These are phyloP conservation scores for Chimonanthus praecox DNA, from an alignment of 164 flowering plant species.

Conservation along the genomic window DNA sequence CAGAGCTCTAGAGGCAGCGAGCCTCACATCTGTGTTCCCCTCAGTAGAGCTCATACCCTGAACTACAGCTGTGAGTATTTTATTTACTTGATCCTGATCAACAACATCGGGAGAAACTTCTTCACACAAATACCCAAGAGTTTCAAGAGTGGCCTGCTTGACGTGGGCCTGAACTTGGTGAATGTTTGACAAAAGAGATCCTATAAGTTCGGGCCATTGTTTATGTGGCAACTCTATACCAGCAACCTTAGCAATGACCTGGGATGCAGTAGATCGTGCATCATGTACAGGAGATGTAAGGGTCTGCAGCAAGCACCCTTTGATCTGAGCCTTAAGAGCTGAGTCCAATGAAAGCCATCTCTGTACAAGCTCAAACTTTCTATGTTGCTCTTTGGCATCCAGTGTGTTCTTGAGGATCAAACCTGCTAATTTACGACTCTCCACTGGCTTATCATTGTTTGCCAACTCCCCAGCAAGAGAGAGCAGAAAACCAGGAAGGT, in stretches of 20 bases:
- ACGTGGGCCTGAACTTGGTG: conserved; percentile 48
- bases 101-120: conserved; percentile 60
- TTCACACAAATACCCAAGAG: conserved; percentile 62
- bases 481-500: conserved; percentile 46
- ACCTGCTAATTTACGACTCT: conserved; percentile 58
- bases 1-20: conserved; percentile 53
- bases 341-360: conserved; percentile 51
- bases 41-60: conserved; percentile 59
- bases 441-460: conserved; percentile 55
- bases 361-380: conserved; percentile 52
- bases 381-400: conserved; percentile 60
- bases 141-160: conserved; percentile 58
- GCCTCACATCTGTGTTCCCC: conserved; percentile 48
- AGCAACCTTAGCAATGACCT: conserved; percentile 56
- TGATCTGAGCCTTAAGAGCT: conserved; percentile 38
- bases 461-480: conserved; percentile 50
- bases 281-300: conserved; percentile 39
- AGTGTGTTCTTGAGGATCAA: conserved; percentile 52
- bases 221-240: conserved; percentile 58
- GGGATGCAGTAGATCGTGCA: conserved; percentile 64
- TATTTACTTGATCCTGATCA: conserved; percentile 58
- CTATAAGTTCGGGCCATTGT: conserved; percentile 59
- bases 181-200: conserved; percentile 39
- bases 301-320: conserved; percentile 36
- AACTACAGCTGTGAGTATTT: conserved; percentile 59